Base-by-base conservation (phyloP, 768 basidiomycete genomes). In the Amylocystis lapponica region DNA sequence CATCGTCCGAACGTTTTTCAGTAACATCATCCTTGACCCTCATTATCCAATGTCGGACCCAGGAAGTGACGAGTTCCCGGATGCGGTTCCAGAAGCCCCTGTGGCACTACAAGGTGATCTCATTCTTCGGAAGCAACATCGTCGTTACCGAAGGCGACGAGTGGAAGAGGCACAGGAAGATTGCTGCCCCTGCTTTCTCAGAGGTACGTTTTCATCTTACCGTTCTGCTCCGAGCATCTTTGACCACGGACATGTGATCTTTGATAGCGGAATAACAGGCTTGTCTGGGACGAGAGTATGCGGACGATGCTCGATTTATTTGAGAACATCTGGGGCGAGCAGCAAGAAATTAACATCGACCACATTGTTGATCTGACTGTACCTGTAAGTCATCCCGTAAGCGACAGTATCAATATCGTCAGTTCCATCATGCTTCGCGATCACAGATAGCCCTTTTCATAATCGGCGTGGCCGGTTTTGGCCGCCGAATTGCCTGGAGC, bases 161-260 rank as follows among this genome's bases (percentile, higher is more conserved):
- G 47, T 84, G 81, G 81, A 80, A 80, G 55, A 72, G 72, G 25
- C 79, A 79, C 48, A 62, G 80, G 36, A 79, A 76, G 54, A 71
- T 83, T 27, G 64, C 72, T 13, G 76, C 76, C 0, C 79, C 81
- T 14, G 72, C 77, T 0, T 83, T 83, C 54, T 76, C 76, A 7
- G 79, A 81, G 55, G 78, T 78, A 12, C 16, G 46, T 29, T 7
- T 23, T 27, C 11, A n/a, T 32, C 25, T 26, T 22, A 1, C 10
- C 23, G n/a, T 10, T 26, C 2, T 22, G 27, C 6, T 16, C 27
- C 13, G n/a, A n/a, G 8, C 20, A 17, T 12, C 20, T n/a, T 2
- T 5, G 16, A 34, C 32, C 22, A 26, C 30, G 6, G 17, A 12
- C 36, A 39, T 25, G 27, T 27, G 14, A 35, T 10, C 16, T 7